Evolutionary conservation across 1,284 basidiomycete species (phyloP).

Genomic region (Sporisorium exsertum): DNA sequence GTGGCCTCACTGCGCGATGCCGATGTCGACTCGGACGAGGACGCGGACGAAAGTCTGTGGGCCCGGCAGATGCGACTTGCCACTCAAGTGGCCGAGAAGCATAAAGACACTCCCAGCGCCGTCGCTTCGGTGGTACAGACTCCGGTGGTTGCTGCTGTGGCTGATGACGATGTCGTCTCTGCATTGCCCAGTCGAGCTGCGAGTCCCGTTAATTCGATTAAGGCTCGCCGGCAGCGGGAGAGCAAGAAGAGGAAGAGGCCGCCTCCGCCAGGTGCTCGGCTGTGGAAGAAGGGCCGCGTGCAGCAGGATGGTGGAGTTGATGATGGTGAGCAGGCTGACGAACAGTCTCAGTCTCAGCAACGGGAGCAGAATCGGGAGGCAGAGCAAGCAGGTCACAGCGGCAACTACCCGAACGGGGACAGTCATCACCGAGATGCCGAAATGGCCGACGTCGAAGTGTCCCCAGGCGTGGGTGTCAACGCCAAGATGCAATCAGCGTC

Average conservation of each 20-base stretch:
- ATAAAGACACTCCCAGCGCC: background rate
- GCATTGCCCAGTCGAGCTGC: conserved; percentile 19
- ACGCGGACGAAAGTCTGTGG: conserved; percentile 41
- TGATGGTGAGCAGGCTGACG: conserved; percentile 6
- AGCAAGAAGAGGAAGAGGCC: conserved; percentile 38
- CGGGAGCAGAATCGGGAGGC: background rate
- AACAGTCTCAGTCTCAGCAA: background rate
- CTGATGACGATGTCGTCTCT: background rate
- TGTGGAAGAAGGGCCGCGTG: conserved; percentile 49
- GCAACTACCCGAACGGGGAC: conserved; percentile 7
- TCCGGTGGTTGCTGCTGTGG: conserved; percentile 10
- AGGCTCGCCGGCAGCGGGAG: conserved; percentile 3
- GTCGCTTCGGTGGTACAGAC: conserved; percentile 15
- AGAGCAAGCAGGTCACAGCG: background rate
- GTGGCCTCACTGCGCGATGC: conserved; percentile 18
- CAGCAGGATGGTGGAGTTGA: conserved; percentile 27
- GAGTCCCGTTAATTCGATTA: conserved; percentile 16
- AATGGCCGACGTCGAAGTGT: background rate
- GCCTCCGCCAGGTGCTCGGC: conserved; percentile 41
- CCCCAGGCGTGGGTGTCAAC: background rate
- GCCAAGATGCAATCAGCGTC: background rate
- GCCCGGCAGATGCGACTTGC: conserved; percentile 36
- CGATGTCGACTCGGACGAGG: conserved; percentile 25
- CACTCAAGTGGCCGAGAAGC: conserved; percentile 9
- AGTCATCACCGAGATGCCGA: background rate